Base-by-base conservation (phyloP, 176 grass and related monocot genomes). In the Lolium perenne region DNA sequence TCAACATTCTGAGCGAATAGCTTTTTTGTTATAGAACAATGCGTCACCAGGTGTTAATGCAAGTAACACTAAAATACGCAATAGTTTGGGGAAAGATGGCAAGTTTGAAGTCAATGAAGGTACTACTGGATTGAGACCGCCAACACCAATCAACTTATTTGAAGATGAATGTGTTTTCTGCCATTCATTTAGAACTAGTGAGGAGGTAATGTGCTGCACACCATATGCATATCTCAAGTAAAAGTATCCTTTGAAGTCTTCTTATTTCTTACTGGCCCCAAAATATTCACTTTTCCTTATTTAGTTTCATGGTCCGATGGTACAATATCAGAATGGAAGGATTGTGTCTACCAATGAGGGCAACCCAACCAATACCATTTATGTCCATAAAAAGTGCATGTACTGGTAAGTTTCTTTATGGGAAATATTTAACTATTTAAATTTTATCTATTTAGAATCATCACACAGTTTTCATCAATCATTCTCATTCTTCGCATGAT, bases 161-260 rank as follows among this genome's bases (percentile, higher is more conserved):
- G 85, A 87, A 74, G 92, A 97, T 79, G 94, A 97, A 88, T 97
- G 94, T 54, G 58, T 62, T 83, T 97, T 94, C 57, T 97, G 94
- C 58, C 92, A 94, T 90, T 92, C 94, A 13, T 92, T 94, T 79
- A 94, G 90, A 84, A 89, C 66, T 12, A 35, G 10, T 20, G 10
- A 80, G 68, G 5, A 5, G 90, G 92, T 92, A 76, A 87, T 54
- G 26, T n/a, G 54, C 26, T 74, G 17, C 14, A 22, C 53, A 35
- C 45, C 21, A 47, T 77, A 43, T 82, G 20, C 60, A 74, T 18
- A 48, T 69, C 51, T 62, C 7, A 12, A 26, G 9, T 21, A 51
- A 32, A 38, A 74, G 70, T 16, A 60, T 64, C 4, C 65, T 21
- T 55, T 86, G 21, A 78, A 63, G 40, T 10, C 58, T 69, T 75